Evolutionary conservation across 2,329 filamentous ascomycete genomes (phyloP), one percentile per base, ranked within the genome.

Genomic region (Arthrobotrys entomopaga): DNA sequence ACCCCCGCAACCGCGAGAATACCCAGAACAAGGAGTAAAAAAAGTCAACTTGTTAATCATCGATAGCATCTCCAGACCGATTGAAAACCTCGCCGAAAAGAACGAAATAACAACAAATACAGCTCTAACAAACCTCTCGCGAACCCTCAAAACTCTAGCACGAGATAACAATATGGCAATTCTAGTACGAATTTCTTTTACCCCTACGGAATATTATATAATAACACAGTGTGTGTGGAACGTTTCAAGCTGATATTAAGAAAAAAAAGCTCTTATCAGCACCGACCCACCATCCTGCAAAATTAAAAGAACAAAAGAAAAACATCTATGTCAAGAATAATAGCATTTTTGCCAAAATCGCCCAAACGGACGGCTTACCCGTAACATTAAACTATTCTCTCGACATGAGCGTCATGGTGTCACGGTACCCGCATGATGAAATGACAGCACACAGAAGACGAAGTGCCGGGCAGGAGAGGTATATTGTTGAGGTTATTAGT

Each of bases 21-120:
- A 42, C 2, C 15, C 24, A 3, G 22, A 5, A n/a, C 40, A 52
- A 10, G 4, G 4, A 38, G 43, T 13, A 13, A 63, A 58, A 34
- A 29, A 13, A 19, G 59, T 67, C 42, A 52, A 52, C 42, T 20
- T 74, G 15, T 22, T 74, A 22, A 57, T 74, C 26, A 53, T 74
- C 22, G 70, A 74, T 43, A 74, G 38, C 38, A 74, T 74, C n/a
- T 74, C 70, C 15, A 42, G 70, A 16, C 63, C 70, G 5, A 56
- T 61, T 1, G 63, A 67, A 29, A 46, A 40, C n/a, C 63, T 74
- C 2, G 20, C 67, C 3, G 43, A 67, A 40, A 57, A n/a, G 34
- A 48, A 40, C 52, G 63, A 74, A 19, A 53, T 74, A 8, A 20
- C 54, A 5, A 43, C 50, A 5, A 65, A 74, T 26, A 26, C 56